Evolutionary conservation across 257 asterid species (phyloP), one percentile per base, ranked within the genome.

Genomic region (Solanum sitiens): DNA sequence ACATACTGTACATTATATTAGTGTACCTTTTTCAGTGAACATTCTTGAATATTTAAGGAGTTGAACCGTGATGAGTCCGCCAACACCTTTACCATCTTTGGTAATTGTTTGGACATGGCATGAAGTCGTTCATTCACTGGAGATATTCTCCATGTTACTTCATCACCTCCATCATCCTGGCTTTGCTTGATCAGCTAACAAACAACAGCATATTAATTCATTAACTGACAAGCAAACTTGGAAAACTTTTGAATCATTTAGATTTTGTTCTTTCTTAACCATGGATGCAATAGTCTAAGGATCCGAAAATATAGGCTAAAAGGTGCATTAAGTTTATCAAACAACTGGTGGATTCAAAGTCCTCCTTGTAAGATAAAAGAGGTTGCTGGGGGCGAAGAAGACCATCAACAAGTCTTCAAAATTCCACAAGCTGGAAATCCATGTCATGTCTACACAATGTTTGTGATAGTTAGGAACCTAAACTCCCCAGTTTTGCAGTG

Each of bases 81-180:
- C 93, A 95, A 91, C 85, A 93, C 94, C 91, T 93, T 93, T 82
- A 94, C 88, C 91, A 88, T 90, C 91, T 93, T 93, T 27, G 95
- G 95, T 47, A 92, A 88, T 65, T 93, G 91, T 92, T 95, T 97
- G 88, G 99, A 93, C 91, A 94, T 87, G 32, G 98, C 92, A 87
- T 92, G 93, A 33, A 97, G 95, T 87, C 94, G 94, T 89, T 97
- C 98, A 77, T 97, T 95, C 87, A 97, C 94, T 32, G 99, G 98
- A 90, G 99, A 95, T 89, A 95, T 91, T 91, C 89, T 95, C 99
- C 99, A 97, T 67, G 98, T 93, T 89, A 97, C 94, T 88, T 97
- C 98, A 87, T 97, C 97, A 63, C 90, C 93, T 74, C 91, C 91
- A 87, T 95, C 98, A 93, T 97, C 98, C 92, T 97, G 99, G 91